These are phyloP conservation scores for Russula emetica DNA, from an alignment of 768 basidiomycete genomes.

Conservation along the genomic window DNA sequence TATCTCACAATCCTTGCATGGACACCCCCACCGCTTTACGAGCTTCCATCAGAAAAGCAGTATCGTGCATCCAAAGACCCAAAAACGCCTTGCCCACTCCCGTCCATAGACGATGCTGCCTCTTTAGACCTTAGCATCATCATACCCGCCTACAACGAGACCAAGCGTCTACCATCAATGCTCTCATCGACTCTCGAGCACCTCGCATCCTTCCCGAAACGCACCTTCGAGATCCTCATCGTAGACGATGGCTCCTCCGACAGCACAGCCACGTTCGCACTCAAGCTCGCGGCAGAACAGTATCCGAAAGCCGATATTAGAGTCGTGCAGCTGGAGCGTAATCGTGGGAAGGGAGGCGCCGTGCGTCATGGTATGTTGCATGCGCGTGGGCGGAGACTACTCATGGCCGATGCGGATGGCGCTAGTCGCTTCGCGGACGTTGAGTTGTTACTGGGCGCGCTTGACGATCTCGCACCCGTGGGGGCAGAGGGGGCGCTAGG, in stretches of 20 bases:
- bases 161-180: slow-evolving; percentile 79
- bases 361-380: slow-evolving; percentile 89
- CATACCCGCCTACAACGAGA: slow-evolving; percentile 91
- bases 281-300: slow-evolving; percentile 53
- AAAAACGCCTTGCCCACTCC: slow-evolving; percentile 50
- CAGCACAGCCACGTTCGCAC: slow-evolving; percentile 59
- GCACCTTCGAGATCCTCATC: slow-evolving; percentile 76
- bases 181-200: slow-evolving; percentile 69
- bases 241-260: slow-evolving; percentile 90
- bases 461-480: slow-evolving; percentile 56
- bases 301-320: slow-evolving; percentile 61
- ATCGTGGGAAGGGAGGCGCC: slow-evolving; percentile 90
- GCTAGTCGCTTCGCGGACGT: slow-evolving; percentile 86
- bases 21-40: slow-evolving; percentile 66
- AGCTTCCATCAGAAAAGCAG: slow-evolving; percentile 60
- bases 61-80: slow-evolving; percentile 59
- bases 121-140: slow-evolving; percentile 73
- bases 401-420: slow-evolving; percentile 95
- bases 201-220: slow-evolving; percentile 42
- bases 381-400: slow-evolving; percentile 65
- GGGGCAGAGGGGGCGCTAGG: slow-evolving; percentile 50
- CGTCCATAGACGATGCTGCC: slow-evolving; percentile 51
- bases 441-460: slow-evolving; percentile 67
- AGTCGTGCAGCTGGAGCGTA: slow-evolving; percentile 71
- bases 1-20: slow-evolving; percentile 68